Evolutionary conservation across 2,329 filamentous ascomycete genomes (phyloP), one percentile per base, ranked within the genome.

Genomic region (Arachnopeziza araneosa): DNA sequence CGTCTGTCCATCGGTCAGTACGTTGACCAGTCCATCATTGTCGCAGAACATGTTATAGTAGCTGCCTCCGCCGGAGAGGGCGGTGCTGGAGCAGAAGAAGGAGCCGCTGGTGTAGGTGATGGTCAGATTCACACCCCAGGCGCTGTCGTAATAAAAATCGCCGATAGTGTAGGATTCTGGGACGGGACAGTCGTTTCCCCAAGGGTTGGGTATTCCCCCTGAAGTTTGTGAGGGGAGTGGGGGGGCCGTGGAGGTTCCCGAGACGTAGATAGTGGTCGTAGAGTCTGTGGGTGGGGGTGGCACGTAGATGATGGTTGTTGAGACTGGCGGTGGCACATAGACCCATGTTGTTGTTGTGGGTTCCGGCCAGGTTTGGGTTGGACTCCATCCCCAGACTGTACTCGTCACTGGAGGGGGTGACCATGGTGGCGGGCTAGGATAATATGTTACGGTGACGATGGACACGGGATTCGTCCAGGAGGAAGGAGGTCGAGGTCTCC

Each of bases 21-120:
- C 56, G 26, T 50, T 6, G 17, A 54, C 36, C 5, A 58, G 22
- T 24, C 56, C 36, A 30, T 58, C 56, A 21, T 58, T 51, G 14
- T 54, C 56, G 30, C 56, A 58, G 54, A 54, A 58, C 50, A 58
- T 58, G 22, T 50, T 50, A 21, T 58, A 58, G 30, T 32, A 44
- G 17, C 12, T 19, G 5, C 8, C 50, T 14, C 49, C 32, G 48
- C 53, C 50, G 14, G 53, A 54, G 24, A 21, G 10, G 17, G 56
- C 17, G 8, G 22, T 49, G 32, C 54, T 58, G 21, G 56, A 52
- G 23, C 56, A 58, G 4, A 19, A 24, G 24, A 58, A 58, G 1
- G 36, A 54, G 5, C 56, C 56, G 7, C 23, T 52, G 14, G 49
- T 50, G 51, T 58, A 58, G 32, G 50, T 44, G 14, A 58, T 30